Conservation (phyloP, 768 basidiomycete species). For the Rhizopogon salebrosus region DNA sequence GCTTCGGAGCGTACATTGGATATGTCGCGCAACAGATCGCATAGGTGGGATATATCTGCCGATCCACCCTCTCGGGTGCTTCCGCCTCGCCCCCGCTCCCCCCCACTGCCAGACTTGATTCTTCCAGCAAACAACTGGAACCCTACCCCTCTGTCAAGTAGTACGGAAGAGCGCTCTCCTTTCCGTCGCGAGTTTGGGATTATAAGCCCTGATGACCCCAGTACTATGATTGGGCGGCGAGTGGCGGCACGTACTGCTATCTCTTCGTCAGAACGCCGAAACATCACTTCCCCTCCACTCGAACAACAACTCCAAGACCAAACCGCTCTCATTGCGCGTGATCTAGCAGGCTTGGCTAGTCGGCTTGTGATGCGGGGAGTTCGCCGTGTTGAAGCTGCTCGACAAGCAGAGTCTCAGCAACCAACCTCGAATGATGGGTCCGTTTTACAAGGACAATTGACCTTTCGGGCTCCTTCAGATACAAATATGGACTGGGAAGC, state of each 20-base stretch:
- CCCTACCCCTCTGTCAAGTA: not conserved
- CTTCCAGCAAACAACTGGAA: slow-evolving; percentile 10
- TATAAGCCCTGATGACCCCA: slow-evolving; percentile 22
- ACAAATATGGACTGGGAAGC: slow-evolving; percentile 1
- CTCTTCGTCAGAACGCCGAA: slow-evolving; percentile 13
- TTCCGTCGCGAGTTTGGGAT: slow-evolving; percentile 18
- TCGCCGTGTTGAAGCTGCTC: slow-evolving; percentile 19
- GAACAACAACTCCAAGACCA: slow-evolving; percentile 26
- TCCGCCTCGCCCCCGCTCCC: slow-evolving; percentile 20
- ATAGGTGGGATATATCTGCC: slow-evolving; percentile 12
- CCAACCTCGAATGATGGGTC: not conserved
- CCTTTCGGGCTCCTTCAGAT: not conserved
- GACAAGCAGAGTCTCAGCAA: not conserved
- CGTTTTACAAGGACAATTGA: not conserved
- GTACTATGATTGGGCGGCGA: slow-evolving; percentile 30
- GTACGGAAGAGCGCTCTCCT: slow-evolving; percentile 9
- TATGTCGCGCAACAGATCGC: not conserved
- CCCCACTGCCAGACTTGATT: slow-evolving; percentile 25
- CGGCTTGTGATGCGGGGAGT: slow-evolving; percentile 17
- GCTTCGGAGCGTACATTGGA: not conserved
- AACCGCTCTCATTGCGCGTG: slow-evolving; percentile 26
- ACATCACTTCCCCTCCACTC: slow-evolving; percentile 16
- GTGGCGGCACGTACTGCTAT: slow-evolving; percentile 25
- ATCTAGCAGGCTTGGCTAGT: slow-evolving; percentile 27
- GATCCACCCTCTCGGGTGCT: not conserved